Conservation (phyloP, 106 monocot genomes). For the Hemerocallis citrina region DNA sequence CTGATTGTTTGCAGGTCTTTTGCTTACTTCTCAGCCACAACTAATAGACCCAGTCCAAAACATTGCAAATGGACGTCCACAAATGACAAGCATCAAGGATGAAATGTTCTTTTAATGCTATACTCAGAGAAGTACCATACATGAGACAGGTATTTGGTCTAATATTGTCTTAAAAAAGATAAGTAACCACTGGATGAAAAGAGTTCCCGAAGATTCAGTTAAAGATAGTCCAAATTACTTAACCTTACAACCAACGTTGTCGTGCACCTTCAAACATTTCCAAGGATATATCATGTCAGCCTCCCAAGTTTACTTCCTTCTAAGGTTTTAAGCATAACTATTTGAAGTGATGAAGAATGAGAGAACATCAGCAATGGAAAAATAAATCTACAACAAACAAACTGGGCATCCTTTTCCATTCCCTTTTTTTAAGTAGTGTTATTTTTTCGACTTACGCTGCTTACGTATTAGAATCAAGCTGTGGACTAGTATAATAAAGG, state of each 20-base stretch:
- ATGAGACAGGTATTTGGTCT: not conserved
- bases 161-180: not conserved
- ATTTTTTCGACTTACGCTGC: no score
- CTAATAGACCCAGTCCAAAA: not conserved
- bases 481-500: no score
- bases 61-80: not conserved
- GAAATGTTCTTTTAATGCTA: not conserved
- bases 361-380: not conserved
- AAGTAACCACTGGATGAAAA: not conserved
- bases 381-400: not conserved
- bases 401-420: no score
- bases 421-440: no score
- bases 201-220: not conserved
- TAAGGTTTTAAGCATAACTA: not conserved
- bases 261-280: not conserved
- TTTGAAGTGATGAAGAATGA: not conserved
- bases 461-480: no score
- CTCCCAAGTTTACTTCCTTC: not conserved
- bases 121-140: not conserved
- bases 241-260: not conserved
- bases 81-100: not conserved
- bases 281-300: slow-evolving; percentile 1
- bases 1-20: not conserved
- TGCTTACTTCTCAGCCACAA: not conserved
- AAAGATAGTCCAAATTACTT: not conserved